Evolutionary conservation across 2,329 filamentous ascomycete species (phyloP).

Genomic region (Aspergillus sclerotialis): DNA sequence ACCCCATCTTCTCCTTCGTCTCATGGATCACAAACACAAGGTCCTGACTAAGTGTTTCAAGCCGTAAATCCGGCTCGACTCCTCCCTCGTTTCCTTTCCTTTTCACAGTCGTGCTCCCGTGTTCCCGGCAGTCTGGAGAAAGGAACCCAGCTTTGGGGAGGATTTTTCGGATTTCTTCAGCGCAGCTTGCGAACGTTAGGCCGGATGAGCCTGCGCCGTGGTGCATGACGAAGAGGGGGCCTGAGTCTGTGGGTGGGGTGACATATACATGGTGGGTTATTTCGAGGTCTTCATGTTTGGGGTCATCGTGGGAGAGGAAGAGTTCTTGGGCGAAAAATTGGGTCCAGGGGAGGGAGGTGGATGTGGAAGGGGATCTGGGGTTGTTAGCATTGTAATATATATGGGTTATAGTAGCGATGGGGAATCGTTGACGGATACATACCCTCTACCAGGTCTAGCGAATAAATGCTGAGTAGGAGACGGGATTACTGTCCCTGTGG

Average conservation of each 20-base stretch:
- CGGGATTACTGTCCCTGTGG: conserved; percentile 79
- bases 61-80: conserved; percentile 57
- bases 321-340: conserved; percentile 87
- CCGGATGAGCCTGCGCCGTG: conserved; percentile 93
- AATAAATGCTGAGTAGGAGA: conserved; percentile 67
- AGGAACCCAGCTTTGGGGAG: conserved; percentile 77
- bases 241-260: conserved; percentile 64
- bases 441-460: conserved; percentile 60
- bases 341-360: conserved; percentile 72
- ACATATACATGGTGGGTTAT: conserved; percentile 80
- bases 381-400: conserved; percentile 5
- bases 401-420: background rate
- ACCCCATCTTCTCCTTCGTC: conserved; percentile 62
- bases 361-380: conserved; percentile 28
- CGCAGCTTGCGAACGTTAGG: conserved; percentile 80
- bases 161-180: conserved; percentile 66
- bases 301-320: conserved; percentile 48
- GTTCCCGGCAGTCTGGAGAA: conserved; percentile 77
- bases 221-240: conserved; percentile 85
- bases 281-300: conserved; percentile 19
- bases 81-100: conserved; percentile 24
- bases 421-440: too few relatives aligned
- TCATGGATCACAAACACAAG: conserved; percentile 62
- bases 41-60: conserved; percentile 67
- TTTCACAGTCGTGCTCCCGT: conserved; percentile 58